Base-by-base conservation (phyloP, 2,329 filamentous ascomycete genomes). In the Penicillium sp. region DNA sequence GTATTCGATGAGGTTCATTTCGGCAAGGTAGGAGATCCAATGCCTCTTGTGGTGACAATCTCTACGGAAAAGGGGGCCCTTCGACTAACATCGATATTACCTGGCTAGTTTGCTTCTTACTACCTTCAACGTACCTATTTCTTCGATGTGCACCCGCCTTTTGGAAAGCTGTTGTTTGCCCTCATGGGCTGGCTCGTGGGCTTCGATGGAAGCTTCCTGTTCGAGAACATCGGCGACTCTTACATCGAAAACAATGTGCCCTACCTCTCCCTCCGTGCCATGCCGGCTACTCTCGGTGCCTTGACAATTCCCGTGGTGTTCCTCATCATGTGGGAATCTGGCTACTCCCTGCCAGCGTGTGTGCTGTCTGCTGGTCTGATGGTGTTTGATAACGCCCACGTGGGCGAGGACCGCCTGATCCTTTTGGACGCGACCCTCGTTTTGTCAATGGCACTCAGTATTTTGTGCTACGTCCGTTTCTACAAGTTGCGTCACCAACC, bases 1-100 rank as follows among this genome's bases (percentile, higher is more conserved):
- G 94, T 99, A 48, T 99, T 99, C 71, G 94, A 99, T 72, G 94
- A 99, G 77, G 94, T 99, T 56, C 94, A 99, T 78, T 99, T 99
- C 76, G 94, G 94, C 79, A 99, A 99, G 89, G 93, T 97, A 81
- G 57, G 82, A 14, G 11, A n/a, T 31, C 32, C 5, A 18, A 16
- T 53, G 38, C 47, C 20, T 51, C 13, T 68, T 26, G 18, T 5
- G 18, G 39, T 20, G 31, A 11, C 24, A 46, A 46, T 40, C 44
- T 16, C 40, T 10, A 26, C 38, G 51, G 52, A 49, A 47, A 48
- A 58, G 47, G 48, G 46, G 51, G 18, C 9, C 26, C 20, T 26
- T 44, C 29, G 43, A 44, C 62, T 68, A 45, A 72, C 61, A 40
- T 29, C 38, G 16, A 39, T 24, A 29, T 18, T 53, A 13, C 13